These are phyloP conservation scores for Jacaranda mimosifolia DNA, from an alignment of 257 asterid genomes.

Conservation along the genomic window DNA sequence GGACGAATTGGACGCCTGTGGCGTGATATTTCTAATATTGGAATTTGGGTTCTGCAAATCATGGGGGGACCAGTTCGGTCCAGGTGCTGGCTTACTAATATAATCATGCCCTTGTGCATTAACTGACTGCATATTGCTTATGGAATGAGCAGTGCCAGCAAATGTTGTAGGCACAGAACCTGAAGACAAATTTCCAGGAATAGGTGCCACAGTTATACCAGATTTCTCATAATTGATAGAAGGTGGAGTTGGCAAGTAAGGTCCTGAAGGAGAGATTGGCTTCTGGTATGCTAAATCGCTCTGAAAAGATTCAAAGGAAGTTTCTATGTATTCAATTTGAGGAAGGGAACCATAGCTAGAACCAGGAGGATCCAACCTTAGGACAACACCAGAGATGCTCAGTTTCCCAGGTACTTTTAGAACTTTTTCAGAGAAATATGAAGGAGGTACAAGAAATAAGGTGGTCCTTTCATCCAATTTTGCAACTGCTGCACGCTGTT, in stretches of 20 bases:
- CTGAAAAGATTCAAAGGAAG: constrained; percentile 45
- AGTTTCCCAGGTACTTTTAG: constrained; percentile 88
- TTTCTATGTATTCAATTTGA: constrained; percentile 54
- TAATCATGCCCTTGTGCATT: constrained; percentile 45
- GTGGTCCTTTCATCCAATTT: constrained; percentile 82
- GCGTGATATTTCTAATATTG: constrained; percentile 28
- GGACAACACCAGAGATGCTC: constrained; percentile 89
- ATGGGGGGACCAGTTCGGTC: constrained; percentile 57
- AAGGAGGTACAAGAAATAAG: constrained; percentile 94
- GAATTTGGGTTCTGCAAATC: constrained; percentile 51
- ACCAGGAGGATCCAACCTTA: constrained; percentile 68
- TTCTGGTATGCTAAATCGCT: constrained; percentile 46
- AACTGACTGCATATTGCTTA: constrained; percentile 32
- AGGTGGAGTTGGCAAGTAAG: constrained; percentile 53
- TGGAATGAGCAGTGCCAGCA: constrained; percentile 37
- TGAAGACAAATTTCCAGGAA: constrained; percentile 36
- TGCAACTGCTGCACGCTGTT: constrained; percentile 91
- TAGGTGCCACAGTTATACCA: constrained; percentile 27
- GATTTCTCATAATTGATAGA: constrained; percentile 45
- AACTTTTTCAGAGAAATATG: constrained; percentile 89
- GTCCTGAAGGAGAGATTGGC: constrained; percentile 63
- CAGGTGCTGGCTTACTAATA: constrained; percentile 48
- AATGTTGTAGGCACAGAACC: constrained; percentile 38
- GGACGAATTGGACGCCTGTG: constrained; percentile 40
- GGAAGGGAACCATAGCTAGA: constrained; percentile 54